phyloP scores from a whole-genome alignment of 2,329 filamentous ascomycete genomes.

The Diaporthe caulivora region DNA sequence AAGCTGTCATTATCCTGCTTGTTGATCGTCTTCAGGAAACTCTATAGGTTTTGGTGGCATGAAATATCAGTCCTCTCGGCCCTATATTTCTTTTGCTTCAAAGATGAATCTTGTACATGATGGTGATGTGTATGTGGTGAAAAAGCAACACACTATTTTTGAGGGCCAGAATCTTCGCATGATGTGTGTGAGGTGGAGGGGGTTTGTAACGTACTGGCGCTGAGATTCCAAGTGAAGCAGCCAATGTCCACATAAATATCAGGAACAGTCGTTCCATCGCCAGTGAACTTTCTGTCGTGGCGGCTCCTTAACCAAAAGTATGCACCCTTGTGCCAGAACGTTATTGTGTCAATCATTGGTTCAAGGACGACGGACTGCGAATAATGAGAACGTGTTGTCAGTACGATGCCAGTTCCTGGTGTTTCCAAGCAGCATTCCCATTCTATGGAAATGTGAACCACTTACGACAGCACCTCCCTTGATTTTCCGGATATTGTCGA shows the following conservation, averaged over 20 bases:
- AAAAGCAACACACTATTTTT: neutral
- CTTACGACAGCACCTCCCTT: neutral
- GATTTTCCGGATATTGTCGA: neutral
- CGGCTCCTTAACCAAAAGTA: neutral
- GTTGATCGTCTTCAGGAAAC: constrained; percentile 11
- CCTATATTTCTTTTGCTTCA: too few relatives aligned
- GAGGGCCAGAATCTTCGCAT: neutral
- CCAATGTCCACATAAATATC: constrained; percentile 44
- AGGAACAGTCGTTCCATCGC: constrained; percentile 40
- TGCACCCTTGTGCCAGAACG: neutral
- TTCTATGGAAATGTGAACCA: neutral
- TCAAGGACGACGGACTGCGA: neutral
- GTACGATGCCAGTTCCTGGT: neutral
- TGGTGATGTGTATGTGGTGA: neutral
- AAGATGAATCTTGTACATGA: too few relatives aligned
- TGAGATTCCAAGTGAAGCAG: constrained; percentile 33
- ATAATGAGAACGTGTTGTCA: constrained; percentile 4
- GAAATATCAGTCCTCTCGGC: neutral
- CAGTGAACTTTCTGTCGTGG: neutral
- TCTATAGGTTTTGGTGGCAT: neutral
- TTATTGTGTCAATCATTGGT: neutral
- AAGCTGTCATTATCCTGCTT: constrained; percentile 20
- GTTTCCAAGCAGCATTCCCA: neutral
- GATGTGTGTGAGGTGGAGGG: neutral
- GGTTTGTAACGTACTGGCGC: neutral